Evolutionary conservation across 106 monocot species (phyloP).

Genomic region (Dendrobium officinale): DNA sequence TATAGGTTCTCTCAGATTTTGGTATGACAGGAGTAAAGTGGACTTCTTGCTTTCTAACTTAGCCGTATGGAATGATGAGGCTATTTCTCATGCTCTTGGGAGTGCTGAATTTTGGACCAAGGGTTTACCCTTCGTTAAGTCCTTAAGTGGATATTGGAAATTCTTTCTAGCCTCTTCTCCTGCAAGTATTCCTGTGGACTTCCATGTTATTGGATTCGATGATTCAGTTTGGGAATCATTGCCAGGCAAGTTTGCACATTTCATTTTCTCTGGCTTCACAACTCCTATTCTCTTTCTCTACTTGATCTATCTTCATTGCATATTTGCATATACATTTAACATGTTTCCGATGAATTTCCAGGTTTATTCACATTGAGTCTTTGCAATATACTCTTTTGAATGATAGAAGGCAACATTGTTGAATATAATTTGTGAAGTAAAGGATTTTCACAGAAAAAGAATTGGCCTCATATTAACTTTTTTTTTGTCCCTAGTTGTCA

Average conservation of each 20-base stretch:
- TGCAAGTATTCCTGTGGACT: slow-evolving; percentile 48
- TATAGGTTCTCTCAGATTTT: slow-evolving; percentile 76
- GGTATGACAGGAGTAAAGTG: slow-evolving; percentile 76
- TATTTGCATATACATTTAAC: neutral
- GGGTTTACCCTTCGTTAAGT: slow-evolving; percentile 65
- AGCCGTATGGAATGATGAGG: slow-evolving; percentile 88
- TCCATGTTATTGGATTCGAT: slow-evolving; percentile 55
- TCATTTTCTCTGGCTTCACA: slow-evolving; percentile 1
- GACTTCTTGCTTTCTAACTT: slow-evolving; percentile 40
- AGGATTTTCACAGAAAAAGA: neutral
- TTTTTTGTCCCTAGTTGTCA: neutral
- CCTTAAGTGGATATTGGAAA: slow-evolving; percentile 88
- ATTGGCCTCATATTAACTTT: neutral
- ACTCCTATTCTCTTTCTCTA: neutral
- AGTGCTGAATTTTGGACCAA: slow-evolving; percentile 86
- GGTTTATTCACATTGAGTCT: neutral
- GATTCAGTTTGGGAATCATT: slow-evolving; percentile 76
- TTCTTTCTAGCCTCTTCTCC: slow-evolving; percentile 61
- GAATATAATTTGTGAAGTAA: neutral
- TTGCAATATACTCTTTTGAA: neutral
- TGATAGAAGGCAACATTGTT: neutral
- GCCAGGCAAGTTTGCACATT: slow-evolving; percentile 54
- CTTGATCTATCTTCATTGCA: neutral
- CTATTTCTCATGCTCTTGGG: slow-evolving; percentile 62
- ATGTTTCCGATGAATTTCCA: neutral